Conservation (phyloP, 2,329 filamentous ascomycete species). For the Pseudogymnoascus sp. region DNA sequence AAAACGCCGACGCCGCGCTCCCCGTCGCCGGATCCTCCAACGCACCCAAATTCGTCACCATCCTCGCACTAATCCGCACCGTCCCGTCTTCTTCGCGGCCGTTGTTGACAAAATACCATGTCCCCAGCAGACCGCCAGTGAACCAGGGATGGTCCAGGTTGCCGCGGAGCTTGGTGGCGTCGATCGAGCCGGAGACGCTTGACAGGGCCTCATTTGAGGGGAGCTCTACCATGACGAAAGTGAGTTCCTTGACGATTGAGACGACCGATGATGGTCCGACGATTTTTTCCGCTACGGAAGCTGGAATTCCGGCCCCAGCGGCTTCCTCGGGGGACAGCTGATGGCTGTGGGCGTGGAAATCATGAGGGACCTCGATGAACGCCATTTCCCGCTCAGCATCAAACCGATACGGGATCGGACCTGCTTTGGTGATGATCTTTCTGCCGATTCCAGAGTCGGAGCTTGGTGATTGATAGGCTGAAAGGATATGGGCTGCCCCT, state of each 20-base stretch:
- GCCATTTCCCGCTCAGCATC: conserved; percentile 39
- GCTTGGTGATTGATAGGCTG: conserved; percentile 24
- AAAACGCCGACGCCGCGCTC: conserved; percentile 52
- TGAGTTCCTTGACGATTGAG: conserved; percentile 67
- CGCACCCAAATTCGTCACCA: conserved; percentile 40
- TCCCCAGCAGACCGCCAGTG: not conserved
- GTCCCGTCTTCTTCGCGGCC: conserved; percentile 23
- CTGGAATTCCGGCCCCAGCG: conserved; percentile 23
- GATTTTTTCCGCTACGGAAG: conserved; percentile 28
- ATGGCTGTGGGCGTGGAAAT: conserved; percentile 52
- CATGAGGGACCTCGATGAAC: conserved; percentile 58
- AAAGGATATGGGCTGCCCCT: conserved; percentile 46
- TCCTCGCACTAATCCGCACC: conserved; percentile 46
- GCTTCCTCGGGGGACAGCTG: conserved; percentile 28
- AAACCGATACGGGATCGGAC: conserved; percentile 42
- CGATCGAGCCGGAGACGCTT: conserved; percentile 33
- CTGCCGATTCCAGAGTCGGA: conserved; percentile 17
- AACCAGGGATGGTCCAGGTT: conserved; percentile 24
- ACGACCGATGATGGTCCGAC: conserved; percentile 39
- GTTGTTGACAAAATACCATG: conserved; percentile 18
- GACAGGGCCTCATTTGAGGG: conserved; percentile 45
- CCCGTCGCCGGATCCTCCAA: conserved; percentile 58
- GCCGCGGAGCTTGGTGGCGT: conserved; percentile 29
- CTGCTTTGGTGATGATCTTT: conserved; percentile 48
- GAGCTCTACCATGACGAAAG: conserved; percentile 60